Evolutionary conservation across 2,329 filamentous ascomycete genomes (phyloP).

Genomic region (Kalaharituber pfeilii): DNA sequence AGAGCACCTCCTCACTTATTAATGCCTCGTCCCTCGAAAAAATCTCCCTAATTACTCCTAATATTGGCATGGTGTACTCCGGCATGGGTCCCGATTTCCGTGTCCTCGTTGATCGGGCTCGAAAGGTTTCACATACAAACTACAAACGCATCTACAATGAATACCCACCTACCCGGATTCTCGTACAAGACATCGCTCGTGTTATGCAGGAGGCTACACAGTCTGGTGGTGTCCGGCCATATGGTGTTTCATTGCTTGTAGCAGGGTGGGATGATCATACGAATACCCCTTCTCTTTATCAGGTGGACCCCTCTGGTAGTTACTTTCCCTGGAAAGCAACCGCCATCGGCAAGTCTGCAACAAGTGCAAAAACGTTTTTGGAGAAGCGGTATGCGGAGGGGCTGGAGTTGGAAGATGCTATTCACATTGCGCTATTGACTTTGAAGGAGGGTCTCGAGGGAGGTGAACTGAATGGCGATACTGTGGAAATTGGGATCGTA

Average conservation of each 20-base stretch:
- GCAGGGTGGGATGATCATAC: slow-evolving; percentile 97
- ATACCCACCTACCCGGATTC: slow-evolving; percentile 97
- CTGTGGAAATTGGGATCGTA: slow-evolving; percentile 95
- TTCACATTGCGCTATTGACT: slow-evolving; percentile 92
- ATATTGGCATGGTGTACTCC: slow-evolving; percentile 99
- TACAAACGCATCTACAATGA: slow-evolving; percentile 99
- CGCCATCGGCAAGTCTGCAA: slow-evolving; percentile 95
- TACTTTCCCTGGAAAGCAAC: slow-evolving; percentile 99
- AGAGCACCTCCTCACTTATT: slow-evolving; percentile 92
- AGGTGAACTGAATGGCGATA: slow-evolving; percentile 97
- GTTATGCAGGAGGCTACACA: slow-evolving; percentile 99
- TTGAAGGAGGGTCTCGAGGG: slow-evolving; percentile 63
- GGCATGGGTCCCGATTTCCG: slow-evolving; percentile 98
- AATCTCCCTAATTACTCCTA: slow-evolving; percentile 92
- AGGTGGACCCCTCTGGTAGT: slow-evolving; percentile 95
- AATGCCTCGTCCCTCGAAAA: slow-evolving; percentile 90
- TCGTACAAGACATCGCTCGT: slow-evolving; percentile 92
- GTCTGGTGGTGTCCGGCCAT: slow-evolving; percentile 89
- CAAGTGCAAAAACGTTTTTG: slow-evolving; percentile 94
- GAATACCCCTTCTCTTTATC: slow-evolving; percentile 91
- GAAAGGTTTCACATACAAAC: slow-evolving; percentile 92
- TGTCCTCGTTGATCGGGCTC: slow-evolving; percentile 90
- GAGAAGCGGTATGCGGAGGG: slow-evolving; percentile 98
- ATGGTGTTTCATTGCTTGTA: slow-evolving; percentile 87
- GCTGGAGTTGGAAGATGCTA: slow-evolving; percentile 89